Evolutionary conservation across 768 basidiomycete genomes (phyloP), one percentile per base, ranked within the genome.

Genomic region (Tulasnella calospora): DNA sequence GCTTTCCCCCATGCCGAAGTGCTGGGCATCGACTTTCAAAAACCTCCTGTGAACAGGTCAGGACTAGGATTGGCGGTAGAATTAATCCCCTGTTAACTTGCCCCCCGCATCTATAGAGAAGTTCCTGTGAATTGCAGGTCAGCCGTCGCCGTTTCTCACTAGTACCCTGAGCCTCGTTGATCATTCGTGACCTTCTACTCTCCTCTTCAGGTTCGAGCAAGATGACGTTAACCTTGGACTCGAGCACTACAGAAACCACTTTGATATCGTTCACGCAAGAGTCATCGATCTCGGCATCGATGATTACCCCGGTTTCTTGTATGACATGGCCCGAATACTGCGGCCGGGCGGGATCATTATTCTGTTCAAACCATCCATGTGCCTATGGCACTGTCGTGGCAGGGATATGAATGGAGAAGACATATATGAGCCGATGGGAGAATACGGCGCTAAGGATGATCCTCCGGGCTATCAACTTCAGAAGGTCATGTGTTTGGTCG

Each of bases 201-300:
- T 51, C 46, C 27, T 51, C 30, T n/a, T 10, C 23, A 76, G 75
- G 75, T 76, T 67, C 36, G 75, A 57, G 21, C 47, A 55, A 27
- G 51, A 67, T 35, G 75, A 57, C 33, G 23, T 55, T 27, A 55
- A 76, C 35, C 51, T 57, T n/a, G 46, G 47, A 23, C 38, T 76
- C 27, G 27, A 17, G 51, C 51, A 55, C 40, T 55, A 76, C 40
- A 7, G 3, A 30, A n/a, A 55, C 13, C 4, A 2, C 33, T 72
- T 78, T 44, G 77, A 78, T 46, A 38, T 78, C 33, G 77, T 78
- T 70, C 77, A 78, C 30, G 35, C 30, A 23, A 41, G 70, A 40
- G 30, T 35, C 35, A 19, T 78, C 40, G 61, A 78, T 44, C 41
- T 70, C 40, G 61, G 69, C 35, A 57, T 78, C 70, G 30, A 46